Percentiles rank a stretch among this genome's conserved stretches.
Evolutionary conservation across 495 filamentous ascomycete genomes (phyloP).

Genomic region (Neurospora discreta): DNA sequence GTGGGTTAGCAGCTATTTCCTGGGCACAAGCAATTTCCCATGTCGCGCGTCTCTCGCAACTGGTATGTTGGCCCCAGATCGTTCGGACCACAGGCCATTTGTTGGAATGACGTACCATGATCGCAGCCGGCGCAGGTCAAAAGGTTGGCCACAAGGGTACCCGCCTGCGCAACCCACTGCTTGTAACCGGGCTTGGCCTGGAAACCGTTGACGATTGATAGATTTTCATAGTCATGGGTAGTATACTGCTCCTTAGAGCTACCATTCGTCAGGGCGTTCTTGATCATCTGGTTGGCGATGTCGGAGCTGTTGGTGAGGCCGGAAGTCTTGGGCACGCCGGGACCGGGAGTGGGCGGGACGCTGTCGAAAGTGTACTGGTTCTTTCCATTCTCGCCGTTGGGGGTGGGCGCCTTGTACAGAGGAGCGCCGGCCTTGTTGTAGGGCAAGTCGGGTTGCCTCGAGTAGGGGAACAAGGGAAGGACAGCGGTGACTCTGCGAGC

Average conservation of each 20-base stretch:
- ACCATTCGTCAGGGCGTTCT: slow-evolving; percentile 12
- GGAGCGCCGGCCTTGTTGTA: slow-evolving; percentile 95
- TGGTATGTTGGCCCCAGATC: background rate
- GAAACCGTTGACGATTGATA: slow-evolving; percentile 45
- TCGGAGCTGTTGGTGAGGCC: slow-evolving; percentile 53
- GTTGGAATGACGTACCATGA: slow-evolving; percentile 42
- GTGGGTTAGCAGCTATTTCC: slow-evolving; percentile 16
- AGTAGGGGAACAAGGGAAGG: slow-evolving; percentile 92
- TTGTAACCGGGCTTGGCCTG: slow-evolving; percentile 81
- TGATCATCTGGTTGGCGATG: slow-evolving; percentile 55
- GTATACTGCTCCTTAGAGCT: slow-evolving; percentile 22
- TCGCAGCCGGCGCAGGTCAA: slow-evolving; percentile 92
- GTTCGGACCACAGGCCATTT: background rate
- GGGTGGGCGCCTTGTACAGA: slow-evolving; percentile 51
- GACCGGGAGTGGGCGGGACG: slow-evolving; percentile 70
- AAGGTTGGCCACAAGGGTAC: slow-evolving; percentile 86
- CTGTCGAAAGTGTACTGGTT: slow-evolving; percentile 50
- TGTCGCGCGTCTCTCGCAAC: background rate
- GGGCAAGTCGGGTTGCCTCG: slow-evolving; percentile 85
- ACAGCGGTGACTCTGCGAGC: slow-evolving; percentile 88
- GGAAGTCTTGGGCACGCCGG: slow-evolving; percentile 50
- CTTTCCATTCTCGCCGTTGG: slow-evolving; percentile 24
- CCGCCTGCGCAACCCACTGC: slow-evolving; percentile 95
- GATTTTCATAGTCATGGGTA: slow-evolving; percentile 48
- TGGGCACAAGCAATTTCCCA: background rate